phyloP scores from a whole-genome alignment of 2,329 filamentous ascomycete genomes.

The Xylariaceae sp. region DNA sequence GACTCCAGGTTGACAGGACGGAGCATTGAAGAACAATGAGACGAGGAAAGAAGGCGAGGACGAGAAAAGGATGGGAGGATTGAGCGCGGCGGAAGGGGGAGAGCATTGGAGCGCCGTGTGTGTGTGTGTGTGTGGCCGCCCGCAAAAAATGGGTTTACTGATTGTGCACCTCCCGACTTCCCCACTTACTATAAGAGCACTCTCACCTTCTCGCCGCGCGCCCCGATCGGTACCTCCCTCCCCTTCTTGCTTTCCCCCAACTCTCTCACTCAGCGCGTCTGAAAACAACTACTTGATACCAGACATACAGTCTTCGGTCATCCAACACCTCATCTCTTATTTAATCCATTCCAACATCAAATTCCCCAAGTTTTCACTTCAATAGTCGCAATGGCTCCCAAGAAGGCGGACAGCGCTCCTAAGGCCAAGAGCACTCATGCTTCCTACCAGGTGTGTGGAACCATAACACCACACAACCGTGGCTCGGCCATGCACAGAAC shows the following conservation, averaged over 20 bases:
- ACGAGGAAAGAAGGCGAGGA: neutral
- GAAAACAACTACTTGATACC: conserved; percentile 13
- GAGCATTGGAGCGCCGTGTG: neutral
- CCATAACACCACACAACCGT: conserved; percentile 1
- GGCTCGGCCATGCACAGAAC: conserved; percentile 15
- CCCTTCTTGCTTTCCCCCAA: conserved; percentile 34
- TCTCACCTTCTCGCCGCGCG: conserved; percentile 51
- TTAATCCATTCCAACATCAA: conserved; percentile 16
- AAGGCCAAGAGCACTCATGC: conserved; percentile 51
- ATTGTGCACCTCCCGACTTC: conserved; percentile 53
- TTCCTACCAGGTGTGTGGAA: conserved; percentile 54
- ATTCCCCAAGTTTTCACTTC: conserved; percentile 20
- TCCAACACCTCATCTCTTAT: conserved; percentile 26
- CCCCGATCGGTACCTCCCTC: conserved; percentile 37
- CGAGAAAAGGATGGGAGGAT: conserved; percentile 1
- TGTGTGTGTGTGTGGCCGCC: neutral
- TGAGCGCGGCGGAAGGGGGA: neutral
- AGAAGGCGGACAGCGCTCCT: conserved; percentile 50
- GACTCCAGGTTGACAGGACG: too few species aligned
- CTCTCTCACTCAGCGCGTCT: conserved; percentile 28
- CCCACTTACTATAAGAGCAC: conserved; percentile 54
- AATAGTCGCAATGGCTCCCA: conserved; percentile 53
- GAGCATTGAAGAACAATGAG: too few species aligned
- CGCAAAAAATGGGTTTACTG: conserved; percentile 36
- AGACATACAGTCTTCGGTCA: conserved; percentile 23